Conservation (phyloP, 2,329 filamentous ascomycete species). For the Neonectria punicea region DNA sequence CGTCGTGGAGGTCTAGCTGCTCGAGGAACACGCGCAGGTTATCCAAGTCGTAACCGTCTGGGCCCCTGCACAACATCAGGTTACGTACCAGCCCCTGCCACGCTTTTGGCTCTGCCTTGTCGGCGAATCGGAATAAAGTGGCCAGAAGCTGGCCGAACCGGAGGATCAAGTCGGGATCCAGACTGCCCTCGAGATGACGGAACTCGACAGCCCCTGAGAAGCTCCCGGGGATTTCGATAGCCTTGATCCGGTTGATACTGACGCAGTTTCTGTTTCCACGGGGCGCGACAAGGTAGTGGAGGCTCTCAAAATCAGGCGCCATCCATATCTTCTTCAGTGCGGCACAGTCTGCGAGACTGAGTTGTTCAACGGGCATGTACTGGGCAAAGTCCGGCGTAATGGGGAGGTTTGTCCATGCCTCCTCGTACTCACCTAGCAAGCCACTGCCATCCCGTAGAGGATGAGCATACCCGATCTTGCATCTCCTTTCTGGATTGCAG, state of each 20-base stretch:
- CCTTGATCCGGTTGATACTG: neutral
- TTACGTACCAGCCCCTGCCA: constrained; percentile 21
- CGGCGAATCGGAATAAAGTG: constrained; percentile 35
- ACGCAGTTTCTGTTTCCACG: neutral
- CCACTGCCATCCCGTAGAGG: neutral
- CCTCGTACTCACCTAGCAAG: neutral
- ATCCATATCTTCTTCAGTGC: constrained; percentile 28
- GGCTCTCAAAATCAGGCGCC: neutral
- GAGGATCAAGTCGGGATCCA: constrained; percentile 32
- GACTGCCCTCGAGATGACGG: constrained; percentile 31
- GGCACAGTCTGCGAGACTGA: neutral
- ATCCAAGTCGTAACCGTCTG: constrained; percentile 4
- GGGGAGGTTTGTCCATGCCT: neutral
- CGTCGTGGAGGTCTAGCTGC: constrained; percentile 23
- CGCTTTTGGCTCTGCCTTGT: constrained; percentile 24
- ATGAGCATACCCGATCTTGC: neutral
- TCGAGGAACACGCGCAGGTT: constrained; percentile 22
- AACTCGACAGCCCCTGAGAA: constrained; percentile 33
- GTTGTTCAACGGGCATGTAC: constrained; percentile 8
- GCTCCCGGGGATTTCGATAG: neutral
- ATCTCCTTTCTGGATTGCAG: constrained; percentile 15
- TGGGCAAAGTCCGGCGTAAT: constrained; percentile 23
- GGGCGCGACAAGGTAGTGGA: neutral
- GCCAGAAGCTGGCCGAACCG: constrained; percentile 33
- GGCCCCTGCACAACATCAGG: constrained; percentile 1